Percentiles rank a stretch among this genome's conserved stretches.
Conservation (phyloP, 2,329 filamentous ascomycete species). For the Lanzia echinophila region DNA sequence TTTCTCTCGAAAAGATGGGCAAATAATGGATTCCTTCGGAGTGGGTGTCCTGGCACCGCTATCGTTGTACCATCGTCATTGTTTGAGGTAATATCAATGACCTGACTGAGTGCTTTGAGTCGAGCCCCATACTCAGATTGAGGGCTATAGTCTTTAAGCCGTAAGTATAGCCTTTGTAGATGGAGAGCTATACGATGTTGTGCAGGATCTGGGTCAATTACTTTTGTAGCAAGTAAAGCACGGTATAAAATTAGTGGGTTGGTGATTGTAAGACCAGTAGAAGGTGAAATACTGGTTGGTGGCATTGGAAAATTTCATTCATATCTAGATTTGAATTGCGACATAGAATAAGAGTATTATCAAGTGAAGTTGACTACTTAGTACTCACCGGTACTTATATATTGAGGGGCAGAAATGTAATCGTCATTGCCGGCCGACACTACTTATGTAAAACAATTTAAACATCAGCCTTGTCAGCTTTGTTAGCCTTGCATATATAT, state of each 20-base stretch:
- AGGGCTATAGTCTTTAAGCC: constrained; percentile 73
- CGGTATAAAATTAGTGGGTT: constrained; percentile 75
- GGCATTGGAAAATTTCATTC: constrained; percentile 21
- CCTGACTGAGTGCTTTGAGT: constrained; percentile 51
- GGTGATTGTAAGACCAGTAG: constrained; percentile 50
- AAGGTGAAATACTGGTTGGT: constrained; percentile 30
- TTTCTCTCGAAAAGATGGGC: constrained; percentile 52
- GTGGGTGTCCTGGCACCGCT: constrained; percentile 47
- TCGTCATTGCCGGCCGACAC: not conserved
- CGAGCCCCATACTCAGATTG: constrained; percentile 60
- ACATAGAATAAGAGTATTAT: not conserved
- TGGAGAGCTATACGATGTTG: constrained; percentile 70
- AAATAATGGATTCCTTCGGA: constrained; percentile 53
- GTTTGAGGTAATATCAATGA: constrained; percentile 30
- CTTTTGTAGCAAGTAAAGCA: constrained; percentile 54
- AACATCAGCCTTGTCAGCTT: not conserved
- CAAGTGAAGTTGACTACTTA: no score
- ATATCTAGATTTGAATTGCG: not conserved
- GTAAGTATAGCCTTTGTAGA: constrained; percentile 67
- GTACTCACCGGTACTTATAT: not conserved
- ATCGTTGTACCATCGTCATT: constrained; percentile 34
- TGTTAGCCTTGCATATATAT: not conserved
- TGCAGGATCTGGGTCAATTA: constrained; percentile 62
- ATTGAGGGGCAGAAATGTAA: not conserved
- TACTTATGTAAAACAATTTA: not conserved